Percentiles rank a stretch among this genome's conserved stretches.
Evolutionary conservation across 73 alveolate genomes (phyloP).

Genomic region (Tetrahymena elliotti): DNA sequence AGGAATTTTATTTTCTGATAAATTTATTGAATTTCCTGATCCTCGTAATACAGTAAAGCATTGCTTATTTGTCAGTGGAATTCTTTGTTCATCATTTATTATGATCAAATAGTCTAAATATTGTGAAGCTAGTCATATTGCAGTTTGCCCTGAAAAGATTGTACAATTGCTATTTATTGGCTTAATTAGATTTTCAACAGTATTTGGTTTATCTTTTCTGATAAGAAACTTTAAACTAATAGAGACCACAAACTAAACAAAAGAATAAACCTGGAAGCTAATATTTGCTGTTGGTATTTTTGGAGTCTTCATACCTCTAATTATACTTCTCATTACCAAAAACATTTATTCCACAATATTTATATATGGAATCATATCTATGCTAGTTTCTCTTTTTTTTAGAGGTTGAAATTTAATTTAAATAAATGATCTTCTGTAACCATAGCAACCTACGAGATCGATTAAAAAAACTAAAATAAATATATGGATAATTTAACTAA

Average conservation of each 20-base stretch:
- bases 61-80: background rate
- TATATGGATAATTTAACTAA: too few species aligned
- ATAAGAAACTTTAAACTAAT: background rate
- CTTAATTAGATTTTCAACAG: background rate
- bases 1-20: background rate
- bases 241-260: background rate
- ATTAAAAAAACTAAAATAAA: background rate
- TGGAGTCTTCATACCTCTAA: background rate
- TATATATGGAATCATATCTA: background rate
- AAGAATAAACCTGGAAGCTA: background rate
- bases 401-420: background rate
- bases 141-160: background rate
- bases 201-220: background rate
- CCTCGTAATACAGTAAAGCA: background rate
- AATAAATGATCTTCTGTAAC: background rate
- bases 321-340: background rate
- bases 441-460: background rate
- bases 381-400: background rate
- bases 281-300: background rate
- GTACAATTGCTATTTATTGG: background rate
- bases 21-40: background rate
- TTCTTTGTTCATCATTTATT: background rate
- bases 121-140: background rate
- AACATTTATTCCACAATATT: background rate
- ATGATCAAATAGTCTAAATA: background rate